Evolutionary conservation across 208 protist species (phyloP), one percentile per base, ranked within the genome.

Genomic region (Kentomonas sorsogonicus): DNA sequence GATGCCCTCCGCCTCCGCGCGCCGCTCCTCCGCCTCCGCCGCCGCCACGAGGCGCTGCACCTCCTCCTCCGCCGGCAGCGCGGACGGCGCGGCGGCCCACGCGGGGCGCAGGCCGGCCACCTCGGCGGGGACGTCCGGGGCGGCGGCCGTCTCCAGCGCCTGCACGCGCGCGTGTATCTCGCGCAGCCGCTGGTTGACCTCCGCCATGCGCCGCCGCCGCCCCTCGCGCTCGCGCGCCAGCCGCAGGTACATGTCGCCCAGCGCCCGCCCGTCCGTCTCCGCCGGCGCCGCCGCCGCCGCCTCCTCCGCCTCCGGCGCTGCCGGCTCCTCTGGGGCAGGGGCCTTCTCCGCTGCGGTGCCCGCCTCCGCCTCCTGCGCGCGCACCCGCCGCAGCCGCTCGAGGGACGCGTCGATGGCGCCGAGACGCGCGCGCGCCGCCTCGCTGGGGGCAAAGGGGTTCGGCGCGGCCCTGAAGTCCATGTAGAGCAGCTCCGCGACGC

Each of bases 191-290:
- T 53, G 43, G 56, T 91, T 91, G 29, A 91, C 40, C 50, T 63
- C 51, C 6, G 18, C 46, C 3, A 51, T 31, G 23, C 22, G 22
- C 46, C 31, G 7, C 20, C 27, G 20, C 46, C 25, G 25, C 22
- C 46, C 6, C 7, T 58, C 34, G 3, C 36, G 31, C 38, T 59
- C 29, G 0, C 60, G 60, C n/a, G 44, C 53, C 31, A 67, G 22
- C 0, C 41, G 69, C 77, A 83, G 82, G 60, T 82, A 88, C 7
- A 51, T 43, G 41, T 86, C 72, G 16, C 76, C 79, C 66, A 83
- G 18, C 11, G 33, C 29, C n/a, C 48, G 60, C 16, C 47, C 36
- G 43, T 36, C 39, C 20, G 45, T 63, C 5, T 43, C 23, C 34
- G n/a, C 52, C 23, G 18, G 57, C 45, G 63, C 50, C 30, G 44